Base-by-base conservation (phyloP, 2,329 filamentous ascomycete species). In the Phoma sp. region DNA sequence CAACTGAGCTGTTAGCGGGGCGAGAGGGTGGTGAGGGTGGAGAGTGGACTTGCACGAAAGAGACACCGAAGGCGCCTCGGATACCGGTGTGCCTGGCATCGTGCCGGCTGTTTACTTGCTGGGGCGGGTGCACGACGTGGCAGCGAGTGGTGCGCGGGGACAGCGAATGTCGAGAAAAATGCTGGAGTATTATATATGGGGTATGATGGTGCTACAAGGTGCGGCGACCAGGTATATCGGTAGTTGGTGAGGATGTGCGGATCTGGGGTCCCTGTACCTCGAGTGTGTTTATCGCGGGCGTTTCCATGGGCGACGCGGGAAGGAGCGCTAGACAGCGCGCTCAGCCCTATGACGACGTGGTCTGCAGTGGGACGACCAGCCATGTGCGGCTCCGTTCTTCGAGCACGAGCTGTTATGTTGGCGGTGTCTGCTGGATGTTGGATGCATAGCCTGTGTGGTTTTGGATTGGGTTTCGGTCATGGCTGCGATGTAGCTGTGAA, bases 61-160 rank as follows among this genome's bases (percentile, higher is more conserved):
- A 65, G 86, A 80, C 68, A 90, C 87, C 47, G 84, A 83, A 65
- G 88, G 88, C 64, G 89, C 88, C 67, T 57, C 54, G 31, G 83
- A 78, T 66, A 82, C 81, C 58, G 68, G 58, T 59, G 82, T 81
- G 64, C 82, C 84, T 75, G 85, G 84, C 86, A 89, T 89, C 45
- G 61, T 66, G 73, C 68, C 63, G 75, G 63, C 54, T 70, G 60
- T 69, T 64, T 70, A 64, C 55, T 43, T 48, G 58, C 33, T 55
- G 58, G 58, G 68, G 62, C 61, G 61, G 66, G 53, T 48, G 62
- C 44, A 41, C 51, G 45, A 36, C 29, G 59, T 50, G 55, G 47
- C 46, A 51, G 56, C 36, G 43, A 52, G 44, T 41, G 43, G 35
- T 40, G 53, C 41, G 50, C 51, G 54, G 49, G 38, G 49, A 55